Evolutionary conservation across 345 rosid species (phyloP), one percentile per base, ranked within the genome.

Genomic region (Dovyalis caffra): DNA sequence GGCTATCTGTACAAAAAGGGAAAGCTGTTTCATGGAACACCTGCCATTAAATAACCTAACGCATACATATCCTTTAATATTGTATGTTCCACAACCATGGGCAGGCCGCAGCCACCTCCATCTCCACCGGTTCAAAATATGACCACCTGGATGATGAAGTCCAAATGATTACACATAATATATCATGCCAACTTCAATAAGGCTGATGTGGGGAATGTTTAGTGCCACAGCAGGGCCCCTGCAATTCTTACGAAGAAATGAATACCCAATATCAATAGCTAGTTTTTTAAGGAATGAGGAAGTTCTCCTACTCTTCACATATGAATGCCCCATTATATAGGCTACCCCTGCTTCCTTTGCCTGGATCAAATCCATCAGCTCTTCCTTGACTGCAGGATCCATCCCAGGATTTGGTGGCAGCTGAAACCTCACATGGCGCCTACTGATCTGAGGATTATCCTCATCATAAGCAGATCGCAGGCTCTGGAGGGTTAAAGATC

Each of bases 181-280:
- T 71, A 92, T 90, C 96, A 94, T 90, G 68, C 98, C 98, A 49
- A 94, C 97, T 90, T 94, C 98, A 57, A 92, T 89, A 20, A 94
- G 96, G 83, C 92, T 92, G 79, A 90, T 92, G 81, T 89, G 98
- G 66, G 98, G 98, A 76, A 94, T 92, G 81, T 89, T 90, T 60
- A 94, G 88, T 26, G 98, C 96, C 45, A 92, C 98, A 6, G 97
- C 84, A 64, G 97, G 94, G 6, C 96, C 97, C 80, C 98, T 86
- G 86, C 98, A 94, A 79, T 94, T 94, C 88, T 92, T 94, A 74
- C 98, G 79, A 61, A 94, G 91, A 83, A 94, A 94, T 18, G 98
- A 94, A 82, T 92, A 92, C 35, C 96, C 91, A 0, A 94, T 76
- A 79, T 94, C 95, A 47, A 94, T 80, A 16, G 89, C 88, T 38